Conservation (phyloP, 345 rosid species). For the Eucalyptus marginata region DNA sequence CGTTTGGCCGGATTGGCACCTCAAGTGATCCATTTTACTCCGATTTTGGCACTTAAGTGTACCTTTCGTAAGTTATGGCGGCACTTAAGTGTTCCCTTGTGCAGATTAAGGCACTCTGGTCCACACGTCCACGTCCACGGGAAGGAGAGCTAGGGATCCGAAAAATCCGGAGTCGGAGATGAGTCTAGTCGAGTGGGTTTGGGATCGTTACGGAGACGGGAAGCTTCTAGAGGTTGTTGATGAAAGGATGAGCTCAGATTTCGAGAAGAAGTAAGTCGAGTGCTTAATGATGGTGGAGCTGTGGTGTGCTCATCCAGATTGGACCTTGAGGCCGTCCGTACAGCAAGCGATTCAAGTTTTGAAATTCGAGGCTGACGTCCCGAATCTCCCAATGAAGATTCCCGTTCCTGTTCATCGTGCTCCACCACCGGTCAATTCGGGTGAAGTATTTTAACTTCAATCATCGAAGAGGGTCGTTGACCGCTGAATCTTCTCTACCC, state of each 20-base stretch:
- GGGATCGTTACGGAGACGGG: slow-evolving; percentile 27
- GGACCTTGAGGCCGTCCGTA: slow-evolving; percentile 25
- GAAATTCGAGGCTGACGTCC: slow-evolving; percentile 20
- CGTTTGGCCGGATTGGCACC: too few species aligned
- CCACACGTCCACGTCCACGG: too few species aligned
- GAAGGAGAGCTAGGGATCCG: slow-evolving; percentile 19
- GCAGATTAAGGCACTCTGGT: too few species aligned
- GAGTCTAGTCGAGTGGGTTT: slow-evolving; percentile 34
- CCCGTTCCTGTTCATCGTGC: slow-evolving; percentile 23
- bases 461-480: slow-evolving; percentile 21
- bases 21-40: too few species aligned
- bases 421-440: slow-evolving; percentile 6
- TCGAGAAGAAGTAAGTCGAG: slow-evolving; percentile 17
- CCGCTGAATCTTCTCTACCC: not conserved
- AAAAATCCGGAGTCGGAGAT: not conserved
- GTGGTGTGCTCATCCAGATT: slow-evolving; percentile 57
- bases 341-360: slow-evolving; percentile 38
- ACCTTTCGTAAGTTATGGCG: too few species aligned
- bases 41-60: too few species aligned
- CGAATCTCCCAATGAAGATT: slow-evolving; percentile 24
- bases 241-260: slow-evolving; percentile 7
- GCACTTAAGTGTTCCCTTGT: too few species aligned
- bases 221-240: slow-evolving; percentile 16
- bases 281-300: slow-evolving; percentile 32
- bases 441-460: slow-evolving; percentile 5